Evolutionary conservation across 2,329 filamentous ascomycete genomes (phyloP).

Genomic region (Fusarium caatingaense): DNA sequence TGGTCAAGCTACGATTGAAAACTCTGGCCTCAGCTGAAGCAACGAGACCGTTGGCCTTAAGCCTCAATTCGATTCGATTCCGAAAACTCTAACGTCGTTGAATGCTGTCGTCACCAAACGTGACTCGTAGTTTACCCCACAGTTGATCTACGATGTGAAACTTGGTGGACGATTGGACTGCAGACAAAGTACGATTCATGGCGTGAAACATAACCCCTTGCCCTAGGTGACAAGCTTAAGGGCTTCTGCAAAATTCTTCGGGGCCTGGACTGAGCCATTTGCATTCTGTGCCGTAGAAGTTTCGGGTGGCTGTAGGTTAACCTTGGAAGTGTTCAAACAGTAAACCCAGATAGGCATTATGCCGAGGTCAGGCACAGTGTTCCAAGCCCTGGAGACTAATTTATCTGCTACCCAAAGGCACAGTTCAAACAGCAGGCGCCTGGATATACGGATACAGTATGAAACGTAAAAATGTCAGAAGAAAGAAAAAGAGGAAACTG

Average conservation of each 20-base stretch:
- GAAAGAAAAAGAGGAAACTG: conserved; percentile 2
- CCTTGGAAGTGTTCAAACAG: background rate
- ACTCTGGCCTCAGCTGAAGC: background rate
- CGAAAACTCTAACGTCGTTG: background rate
- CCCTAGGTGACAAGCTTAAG: background rate
- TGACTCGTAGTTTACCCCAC: background rate
- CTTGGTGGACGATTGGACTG: conserved; percentile 2
- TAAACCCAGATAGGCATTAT: background rate
- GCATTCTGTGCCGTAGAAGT: background rate
- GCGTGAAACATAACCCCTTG: background rate
- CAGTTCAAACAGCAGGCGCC: background rate
- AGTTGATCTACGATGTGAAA: background rate
- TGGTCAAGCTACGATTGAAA: background rate
- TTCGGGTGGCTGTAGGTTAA: background rate
- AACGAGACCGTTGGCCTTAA: background rate
- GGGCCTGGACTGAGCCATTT: background rate
- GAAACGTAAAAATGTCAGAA: background rate
- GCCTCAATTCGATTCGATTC: background rate
- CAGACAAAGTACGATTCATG: background rate
- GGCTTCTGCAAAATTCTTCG: background rate
- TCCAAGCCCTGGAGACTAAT: background rate
- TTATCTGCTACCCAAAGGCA: background rate
- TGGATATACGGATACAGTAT: background rate
- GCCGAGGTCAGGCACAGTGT: background rate
- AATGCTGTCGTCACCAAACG: background rate